Base-by-base conservation (phyloP, 2,329 filamentous ascomycete species). In the Alternaria triticimaculans region DNA sequence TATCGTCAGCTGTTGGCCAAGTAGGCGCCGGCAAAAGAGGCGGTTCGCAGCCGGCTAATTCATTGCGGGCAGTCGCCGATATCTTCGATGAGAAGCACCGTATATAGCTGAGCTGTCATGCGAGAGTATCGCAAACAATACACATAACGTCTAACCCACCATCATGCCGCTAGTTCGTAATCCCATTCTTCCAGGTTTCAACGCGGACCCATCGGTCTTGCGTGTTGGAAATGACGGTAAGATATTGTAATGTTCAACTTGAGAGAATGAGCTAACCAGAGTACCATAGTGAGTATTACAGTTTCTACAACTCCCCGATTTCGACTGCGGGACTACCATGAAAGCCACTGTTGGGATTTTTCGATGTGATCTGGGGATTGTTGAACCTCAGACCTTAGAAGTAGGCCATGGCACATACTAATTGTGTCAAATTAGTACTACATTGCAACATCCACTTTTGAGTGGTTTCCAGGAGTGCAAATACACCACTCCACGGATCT, bases 381-480 rank as follows among this genome's bases (percentile, higher is more conserved):
- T 18, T 45, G 14, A 18, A 25, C 26, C 14, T 33, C 26, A 15
- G 3, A 21, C 46, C 21, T 48, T 9, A 10, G 25, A 20, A 25
- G 20, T 10, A 45, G 15, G 14, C 7, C 8, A 41, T 48, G 21
- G 30, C 12, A 33, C 37, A 14, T 8, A 48, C 58, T 55, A 28
- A 55, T 9, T 11, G 11, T 25, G 14, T 49, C 26, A 20, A 46
- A 14, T 6, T 18, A 70, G 68, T 90, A 85, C 72, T 90, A 86
- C 73, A 82, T 90, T 26, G 85, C 85, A 41, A 89, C 87, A 5
- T 89, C 87, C 0, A 87, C 86, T 0, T 90, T 90, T 61, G 87
- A 90, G 72, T 87, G 84, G 73, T 89, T 87, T 63, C 88, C 87
- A 0, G 87, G 87, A 5, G 84, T 69, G 20, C 67, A 69, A 12